Base-by-base conservation (phyloP, 78 protist species). In the Cavenderia fasciculata region DNA sequence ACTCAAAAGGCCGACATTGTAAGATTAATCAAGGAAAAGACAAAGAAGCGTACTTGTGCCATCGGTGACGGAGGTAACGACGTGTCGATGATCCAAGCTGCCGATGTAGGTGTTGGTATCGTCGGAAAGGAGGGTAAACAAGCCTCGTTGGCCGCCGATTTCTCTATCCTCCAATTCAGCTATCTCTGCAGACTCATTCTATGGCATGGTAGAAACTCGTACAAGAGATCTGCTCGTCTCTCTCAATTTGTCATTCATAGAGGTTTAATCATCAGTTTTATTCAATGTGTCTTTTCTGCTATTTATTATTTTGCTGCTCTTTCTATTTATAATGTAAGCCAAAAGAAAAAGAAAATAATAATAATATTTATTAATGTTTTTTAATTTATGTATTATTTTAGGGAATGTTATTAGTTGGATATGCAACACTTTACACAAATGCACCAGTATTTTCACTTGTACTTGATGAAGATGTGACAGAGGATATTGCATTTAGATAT, bases 11-110 rank as follows among this genome's bases (percentile, higher is more conserved):
- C 98, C 2, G 94, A 85, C 54, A 82, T 97, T 43, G 98, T 96
- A 19, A 21, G 85, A n/a, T 31, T 94, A 1, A 72, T 97, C 52
- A 87, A 74, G 69, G 65, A 94, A n/a, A 74, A 89, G 72, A 78
- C 87, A 12, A 82, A 68, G 19, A 73, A 56, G 73, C 23, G 77
- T 41, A 94, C 97, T 0, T 85, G 95, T 43, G 97, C 99, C 34
- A 97, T 98, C 29, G 99, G 99, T 46, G 99, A 99, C 63, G 99
- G 99, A 36, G 99, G 99, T 46, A 99, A 99, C 61, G 99, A 99
- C 74, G 98, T 98, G 31, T 54, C 90, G 40, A 99, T 99, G 99
- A 98, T 99, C 61, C 97, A 86, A 51, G 98, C 98, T 4, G 99
- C 99, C 27, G 97, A 99, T 61, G 98, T 98, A 19, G 99, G 99